Evolutionary conservation across 1,139 yeast genomes (phyloP).

Genomic region (Scheffersomyces parashehatae): DNA sequence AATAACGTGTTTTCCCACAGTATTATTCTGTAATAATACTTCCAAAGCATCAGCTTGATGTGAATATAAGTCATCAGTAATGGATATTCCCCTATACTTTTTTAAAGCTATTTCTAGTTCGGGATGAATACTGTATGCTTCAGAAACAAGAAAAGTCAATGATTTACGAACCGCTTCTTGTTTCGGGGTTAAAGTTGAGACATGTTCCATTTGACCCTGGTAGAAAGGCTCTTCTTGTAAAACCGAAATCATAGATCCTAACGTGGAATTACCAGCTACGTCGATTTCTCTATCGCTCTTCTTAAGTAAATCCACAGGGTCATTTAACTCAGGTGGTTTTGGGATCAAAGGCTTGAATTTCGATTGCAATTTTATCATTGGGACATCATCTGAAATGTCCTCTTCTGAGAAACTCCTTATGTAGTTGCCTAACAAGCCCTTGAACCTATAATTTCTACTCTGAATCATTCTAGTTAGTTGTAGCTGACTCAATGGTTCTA

Average conservation of each 20-base stretch:
- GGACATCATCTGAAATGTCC: constrained; percentile 13
- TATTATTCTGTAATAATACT: constrained; percentile 42
- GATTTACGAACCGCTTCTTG: constrained; percentile 18
- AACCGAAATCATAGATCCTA: constrained; percentile 43
- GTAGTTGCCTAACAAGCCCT: constrained; percentile 40
- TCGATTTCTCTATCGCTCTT: neutral
- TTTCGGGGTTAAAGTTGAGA: constrained; percentile 25
- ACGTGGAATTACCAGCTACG: constrained; percentile 17
- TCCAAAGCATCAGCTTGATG: constrained; percentile 84
- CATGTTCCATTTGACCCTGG: constrained; percentile 57
- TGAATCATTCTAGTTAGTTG: constrained; percentile 59
- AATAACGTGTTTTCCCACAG: constrained; percentile 59
- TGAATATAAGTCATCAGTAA: constrained; percentile 56
- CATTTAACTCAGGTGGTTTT: constrained; percentile 27
- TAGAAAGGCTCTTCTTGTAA: constrained; percentile 52
- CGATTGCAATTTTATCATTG: constrained; percentile 14
- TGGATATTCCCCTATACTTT: constrained; percentile 48
- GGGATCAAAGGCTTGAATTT: constrained; percentile 41
- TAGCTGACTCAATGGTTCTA: constrained; percentile 26
- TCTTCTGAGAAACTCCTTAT: constrained; percentile 28
- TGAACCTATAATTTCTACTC: constrained; percentile 58
- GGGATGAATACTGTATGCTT: constrained; percentile 41
- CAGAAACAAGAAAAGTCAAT: constrained; percentile 38
- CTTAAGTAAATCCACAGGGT: constrained; percentile 38
- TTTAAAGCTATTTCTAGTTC: constrained; percentile 46